Evolutionary conservation across 768 basidiomycete genomes (phyloP).

Genomic region (Pleurotus sapidus): DNA sequence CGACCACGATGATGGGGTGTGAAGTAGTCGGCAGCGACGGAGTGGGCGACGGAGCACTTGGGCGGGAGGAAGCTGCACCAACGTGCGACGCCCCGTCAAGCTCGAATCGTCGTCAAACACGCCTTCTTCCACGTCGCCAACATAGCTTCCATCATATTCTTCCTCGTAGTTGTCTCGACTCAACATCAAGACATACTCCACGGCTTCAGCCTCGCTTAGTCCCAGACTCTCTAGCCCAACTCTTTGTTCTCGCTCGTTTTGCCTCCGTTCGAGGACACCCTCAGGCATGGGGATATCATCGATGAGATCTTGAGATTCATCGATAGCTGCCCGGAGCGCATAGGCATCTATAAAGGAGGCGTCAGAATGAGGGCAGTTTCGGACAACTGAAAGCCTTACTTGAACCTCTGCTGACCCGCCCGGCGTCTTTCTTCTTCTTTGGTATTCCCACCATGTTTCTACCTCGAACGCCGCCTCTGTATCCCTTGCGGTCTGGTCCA

Average conservation of each 20-base stretch:
- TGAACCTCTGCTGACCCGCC: constrained; percentile 37
- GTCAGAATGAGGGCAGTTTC: background rate
- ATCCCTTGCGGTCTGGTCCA: constrained; percentile 34
- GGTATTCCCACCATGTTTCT: constrained; percentile 19
- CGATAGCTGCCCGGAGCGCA: constrained; percentile 61
- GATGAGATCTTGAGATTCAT: constrained; percentile 42
- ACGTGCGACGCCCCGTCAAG: constrained; percentile 24
- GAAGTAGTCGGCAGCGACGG: constrained; percentile 18
- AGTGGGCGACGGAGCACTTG: constrained; percentile 14
- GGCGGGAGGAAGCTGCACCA: background rate
- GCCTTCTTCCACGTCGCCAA: constrained; percentile 41
- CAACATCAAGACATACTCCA: constrained; percentile 82
- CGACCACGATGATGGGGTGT: constrained; percentile 15
- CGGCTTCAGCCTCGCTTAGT: constrained; percentile 67
- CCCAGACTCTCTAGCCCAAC: constrained; percentile 61
- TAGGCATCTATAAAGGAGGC: constrained; percentile 45
- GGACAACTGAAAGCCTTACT: constrained; percentile 31
- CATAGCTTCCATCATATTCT: constrained; percentile 14
- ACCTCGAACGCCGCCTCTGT: constrained; percentile 30
- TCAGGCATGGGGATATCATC: background rate
- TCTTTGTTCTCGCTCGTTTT: constrained; percentile 52
- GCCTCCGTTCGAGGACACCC: constrained; percentile 49
- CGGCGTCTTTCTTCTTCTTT: constrained; percentile 32
- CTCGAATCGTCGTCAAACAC: constrained; percentile 57
- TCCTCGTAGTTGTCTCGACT: constrained; percentile 69